Conservation (phyloP, 768 basidiomycete species). For the Trametes coccinea region DNA sequence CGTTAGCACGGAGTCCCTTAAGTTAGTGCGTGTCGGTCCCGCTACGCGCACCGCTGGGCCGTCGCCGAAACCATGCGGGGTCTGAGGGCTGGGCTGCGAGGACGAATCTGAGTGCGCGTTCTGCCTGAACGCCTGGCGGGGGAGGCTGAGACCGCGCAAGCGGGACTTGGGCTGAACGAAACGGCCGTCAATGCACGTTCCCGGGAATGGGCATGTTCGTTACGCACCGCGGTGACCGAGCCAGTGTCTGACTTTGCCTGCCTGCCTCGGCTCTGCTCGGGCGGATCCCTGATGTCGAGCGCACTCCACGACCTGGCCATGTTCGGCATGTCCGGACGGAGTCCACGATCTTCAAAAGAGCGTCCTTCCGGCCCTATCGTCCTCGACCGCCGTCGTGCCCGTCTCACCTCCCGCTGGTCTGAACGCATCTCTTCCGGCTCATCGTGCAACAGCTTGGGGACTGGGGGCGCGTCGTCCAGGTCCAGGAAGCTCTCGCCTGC, state of each 20-base stretch:
- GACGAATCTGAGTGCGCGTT: constrained; percentile 31
- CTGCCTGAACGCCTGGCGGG: constrained; percentile 36
- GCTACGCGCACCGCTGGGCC: constrained; percentile 17
- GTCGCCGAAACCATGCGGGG: constrained; percentile 23
- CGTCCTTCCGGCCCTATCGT: constrained; percentile 12
- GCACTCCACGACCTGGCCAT: constrained; percentile 18
- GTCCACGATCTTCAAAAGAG: not conserved
- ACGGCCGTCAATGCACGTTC: not conserved
- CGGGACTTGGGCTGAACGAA: constrained; percentile 36
- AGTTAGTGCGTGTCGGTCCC: constrained; percentile 26
- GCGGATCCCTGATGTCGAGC: constrained; percentile 17
- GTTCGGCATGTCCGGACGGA: constrained; percentile 4
- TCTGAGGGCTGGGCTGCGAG: constrained; percentile 31
- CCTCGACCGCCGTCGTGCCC: constrained; percentile 15
- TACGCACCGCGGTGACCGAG: constrained; percentile 28
- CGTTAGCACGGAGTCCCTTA: constrained; percentile 54
- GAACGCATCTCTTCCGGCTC: constrained; percentile 22
- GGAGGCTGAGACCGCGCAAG: constrained; percentile 34
- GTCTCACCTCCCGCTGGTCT: constrained; percentile 11
- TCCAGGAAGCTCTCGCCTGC: constrained; percentile 21
- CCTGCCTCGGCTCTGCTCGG: constrained; percentile 18
- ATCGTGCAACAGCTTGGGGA: constrained; percentile 19
- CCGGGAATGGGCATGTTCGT: not conserved
- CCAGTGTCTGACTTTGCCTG: constrained; percentile 30
- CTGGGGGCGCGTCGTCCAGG: constrained; percentile 23